Evolutionary conservation across 441 rosid genomes (phyloP).

Genomic region (Eruca vesicaria): DNA sequence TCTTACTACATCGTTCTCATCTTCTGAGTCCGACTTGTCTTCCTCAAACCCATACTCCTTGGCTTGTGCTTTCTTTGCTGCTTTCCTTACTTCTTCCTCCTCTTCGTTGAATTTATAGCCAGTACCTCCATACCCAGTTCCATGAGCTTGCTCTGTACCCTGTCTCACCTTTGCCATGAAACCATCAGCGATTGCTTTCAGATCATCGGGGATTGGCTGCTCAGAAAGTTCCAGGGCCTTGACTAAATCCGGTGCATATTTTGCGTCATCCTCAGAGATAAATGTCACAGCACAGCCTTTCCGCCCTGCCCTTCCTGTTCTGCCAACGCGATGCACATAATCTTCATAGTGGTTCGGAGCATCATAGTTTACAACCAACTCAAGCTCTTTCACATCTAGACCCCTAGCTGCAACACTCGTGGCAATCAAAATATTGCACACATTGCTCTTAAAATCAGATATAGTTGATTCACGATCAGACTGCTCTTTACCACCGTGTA

Average conservation of each 20-base stretch:
- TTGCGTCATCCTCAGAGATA: conserved; percentile 83
- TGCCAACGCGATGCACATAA: conserved; percentile 92
- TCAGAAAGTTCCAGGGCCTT: conserved; percentile 93
- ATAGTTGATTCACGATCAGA: conserved; percentile 91
- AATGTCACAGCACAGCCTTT: conserved; percentile 94
- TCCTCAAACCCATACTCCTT: conserved; percentile 96
- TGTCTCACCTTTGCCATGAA: conserved; percentile 91
- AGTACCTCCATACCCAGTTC: conserved; percentile 96
- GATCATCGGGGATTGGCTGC: conserved; percentile 87
- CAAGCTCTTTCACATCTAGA: conserved; percentile 94
- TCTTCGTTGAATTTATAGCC: conserved; percentile 96
- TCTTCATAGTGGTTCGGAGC: conserved; percentile 90
- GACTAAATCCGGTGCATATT: conserved; percentile 91
- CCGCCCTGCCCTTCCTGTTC: conserved; percentile 94
- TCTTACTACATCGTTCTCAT: conserved; percentile 87
- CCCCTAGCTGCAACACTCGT: conserved; percentile 98
- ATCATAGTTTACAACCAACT: conserved; percentile 83
- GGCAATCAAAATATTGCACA: conserved; percentile 84
- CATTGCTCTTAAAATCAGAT: conserved; percentile 78
- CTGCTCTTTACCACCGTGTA: conserved; percentile 96
- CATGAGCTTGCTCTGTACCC: conserved; percentile 93
- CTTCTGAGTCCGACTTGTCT: conserved; percentile 91
- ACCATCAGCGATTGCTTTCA: conserved; percentile 80
- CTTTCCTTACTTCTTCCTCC: conserved; percentile 93
- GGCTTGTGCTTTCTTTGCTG: conserved; percentile 97